Evolutionary conservation across 345 rosid species (phyloP), one percentile per base, ranked within the genome.

Genomic region (Lepidium didymum): DNA sequence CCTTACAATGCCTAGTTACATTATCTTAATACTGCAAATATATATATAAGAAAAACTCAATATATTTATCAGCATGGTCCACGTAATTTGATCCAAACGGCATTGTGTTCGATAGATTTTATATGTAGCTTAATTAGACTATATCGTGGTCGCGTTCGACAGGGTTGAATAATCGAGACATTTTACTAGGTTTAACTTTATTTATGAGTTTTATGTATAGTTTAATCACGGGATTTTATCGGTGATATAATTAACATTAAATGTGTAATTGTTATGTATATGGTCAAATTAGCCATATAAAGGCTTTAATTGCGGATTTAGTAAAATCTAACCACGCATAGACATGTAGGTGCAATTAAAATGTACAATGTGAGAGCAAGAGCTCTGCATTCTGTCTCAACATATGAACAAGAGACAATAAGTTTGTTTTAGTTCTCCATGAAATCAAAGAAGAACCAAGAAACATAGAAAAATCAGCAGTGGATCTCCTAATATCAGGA

Each of bases 191-290:
- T 44, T 49, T 68, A 42, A 47, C 37, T 12, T 5, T 15, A 16
- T 16, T 31, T 27, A 16, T 49, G 51, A 37, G 13, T 7, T 11
- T 47, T 57, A 27, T 5, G 1, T 14, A 33, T 56, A 64, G 36
- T 36, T 38, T 49, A 18, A 42, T 42, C 61, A 69, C 45, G 61
- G 61, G 45, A 49, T 49, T 54, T 53, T 40, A 19, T 8, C 54
- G 75, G 75, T 70, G 75, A 60, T 51, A 18, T 60, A n/a, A 69
- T 50, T 56, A 44, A 44, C 43, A 7, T 15, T 11, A 9, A 60
- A 41, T 50, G 27, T 70, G 33, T 43, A 50, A 60, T 40, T 40
- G 18, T 40, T 40, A 21, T 29, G 10, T 51, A n/a, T 11, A 18
- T 53, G 60, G 62, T 56, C 33, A 45, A 34, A 45, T 55, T 3